These are phyloP conservation scores for Purshia tridentata DNA, from an alignment of 306 rosid genomes.

Conservation along the genomic window DNA sequence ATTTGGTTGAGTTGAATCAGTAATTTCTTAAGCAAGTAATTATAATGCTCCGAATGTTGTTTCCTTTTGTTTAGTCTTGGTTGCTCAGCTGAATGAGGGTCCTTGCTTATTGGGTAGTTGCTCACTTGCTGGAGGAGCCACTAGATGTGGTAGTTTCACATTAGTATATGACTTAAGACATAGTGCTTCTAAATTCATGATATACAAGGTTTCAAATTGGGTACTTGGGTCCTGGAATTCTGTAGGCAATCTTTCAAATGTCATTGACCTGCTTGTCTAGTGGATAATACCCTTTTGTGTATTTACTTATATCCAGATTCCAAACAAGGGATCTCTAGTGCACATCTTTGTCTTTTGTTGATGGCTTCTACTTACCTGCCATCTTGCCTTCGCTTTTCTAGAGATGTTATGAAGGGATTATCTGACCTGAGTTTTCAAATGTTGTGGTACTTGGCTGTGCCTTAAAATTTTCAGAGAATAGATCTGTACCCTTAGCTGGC, in stretches of 20 bases:
- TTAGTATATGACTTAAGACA: background rate
- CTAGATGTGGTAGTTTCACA: too few species aligned
- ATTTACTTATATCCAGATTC: too few species aligned
- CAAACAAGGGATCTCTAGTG: too few species aligned
- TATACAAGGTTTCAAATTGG: too few species aligned
- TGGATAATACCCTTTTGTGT: background rate
- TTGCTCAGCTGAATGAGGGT: background rate
- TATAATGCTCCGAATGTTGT: background rate
- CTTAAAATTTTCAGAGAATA: background rate
- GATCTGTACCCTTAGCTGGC: too few species aligned
- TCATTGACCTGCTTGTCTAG: background rate
- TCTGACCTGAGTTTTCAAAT: background rate
- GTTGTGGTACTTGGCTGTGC: background rate
- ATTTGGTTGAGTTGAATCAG: background rate
- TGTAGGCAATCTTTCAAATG: background rate
- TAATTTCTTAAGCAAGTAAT: background rate
- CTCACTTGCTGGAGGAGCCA: too few species aligned
- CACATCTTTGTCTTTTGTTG: too few species aligned
- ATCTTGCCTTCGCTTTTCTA: too few species aligned
- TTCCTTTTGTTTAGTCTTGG: background rate
- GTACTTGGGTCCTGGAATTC: too few species aligned
- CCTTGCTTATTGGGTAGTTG: background rate
- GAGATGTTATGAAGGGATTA: too few species aligned
- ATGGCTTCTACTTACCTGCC: too few species aligned
- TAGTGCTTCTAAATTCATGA: too few species aligned